Conservation (phyloP, 1,284 basidiomycete species). For the Leccinum pseudoinsigne region DNA sequence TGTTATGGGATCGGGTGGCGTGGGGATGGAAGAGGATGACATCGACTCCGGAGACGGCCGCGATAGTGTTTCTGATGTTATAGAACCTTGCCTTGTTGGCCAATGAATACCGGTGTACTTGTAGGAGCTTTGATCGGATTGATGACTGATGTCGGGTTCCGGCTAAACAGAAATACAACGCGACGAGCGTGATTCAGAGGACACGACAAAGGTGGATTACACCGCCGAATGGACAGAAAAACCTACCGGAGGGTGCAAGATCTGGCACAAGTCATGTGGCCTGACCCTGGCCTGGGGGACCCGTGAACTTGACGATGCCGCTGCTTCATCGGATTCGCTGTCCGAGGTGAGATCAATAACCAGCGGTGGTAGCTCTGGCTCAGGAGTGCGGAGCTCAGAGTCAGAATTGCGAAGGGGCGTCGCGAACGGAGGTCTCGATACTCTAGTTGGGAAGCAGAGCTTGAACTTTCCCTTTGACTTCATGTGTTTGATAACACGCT, state of each 20-base stretch:
- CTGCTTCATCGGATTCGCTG: constrained; percentile 8
- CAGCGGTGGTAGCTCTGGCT: background rate
- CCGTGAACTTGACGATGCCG: background rate
- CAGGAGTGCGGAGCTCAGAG: constrained; percentile 6
- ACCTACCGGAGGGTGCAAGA: constrained; percentile 15
- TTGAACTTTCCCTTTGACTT: constrained; percentile 32
- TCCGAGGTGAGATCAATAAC: constrained; percentile 29
- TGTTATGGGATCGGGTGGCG: background rate
- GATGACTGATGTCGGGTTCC: background rate
- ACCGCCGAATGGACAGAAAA: background rate
- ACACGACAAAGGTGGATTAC: background rate
- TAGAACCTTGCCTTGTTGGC: constrained; percentile 3
- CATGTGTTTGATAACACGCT: constrained; percentile 18
- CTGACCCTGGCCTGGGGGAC: background rate
- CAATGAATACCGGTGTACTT: constrained; percentile 1
- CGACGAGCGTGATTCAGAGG: constrained; percentile 1
- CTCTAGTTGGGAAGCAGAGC: constrained; percentile 18
- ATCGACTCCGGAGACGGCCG: background rate
- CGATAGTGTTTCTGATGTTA: background rate
- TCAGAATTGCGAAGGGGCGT: constrained; percentile 25
- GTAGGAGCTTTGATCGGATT: constrained; percentile 3
- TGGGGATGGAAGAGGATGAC: constrained; percentile 2
- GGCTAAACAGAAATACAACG: constrained; percentile 15
- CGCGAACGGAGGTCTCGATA: constrained; percentile 18
- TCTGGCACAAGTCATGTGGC: background rate